Percentiles rank a stretch among this genome's conserved stretches.
Conservation (phyloP, 208 protist genomes). For the Wallacemonas sp. region DNA sequence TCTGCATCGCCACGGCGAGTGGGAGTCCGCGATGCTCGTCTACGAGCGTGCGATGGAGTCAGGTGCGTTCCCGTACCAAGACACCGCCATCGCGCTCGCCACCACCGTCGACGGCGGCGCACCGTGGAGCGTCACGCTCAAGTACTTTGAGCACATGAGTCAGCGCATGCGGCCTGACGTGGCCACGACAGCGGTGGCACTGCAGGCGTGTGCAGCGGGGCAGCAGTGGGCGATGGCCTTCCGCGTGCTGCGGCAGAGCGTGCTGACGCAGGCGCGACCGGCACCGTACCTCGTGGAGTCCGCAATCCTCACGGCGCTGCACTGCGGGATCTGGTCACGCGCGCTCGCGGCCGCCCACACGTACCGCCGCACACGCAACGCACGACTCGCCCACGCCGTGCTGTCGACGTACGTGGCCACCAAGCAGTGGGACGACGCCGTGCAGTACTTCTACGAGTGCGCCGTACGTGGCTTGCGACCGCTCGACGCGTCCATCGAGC, state of each 20-base stretch:
- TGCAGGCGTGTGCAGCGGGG: slow-evolving; percentile 63
- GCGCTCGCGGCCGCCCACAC: slow-evolving; percentile 52
- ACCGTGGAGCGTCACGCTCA: slow-evolving; percentile 61
- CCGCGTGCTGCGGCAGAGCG: slow-evolving; percentile 58
- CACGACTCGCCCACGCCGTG: slow-evolving; percentile 56
- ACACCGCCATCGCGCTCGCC: slow-evolving; percentile 30
- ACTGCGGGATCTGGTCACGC: slow-evolving; percentile 47
- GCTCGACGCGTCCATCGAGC: slow-evolving; percentile 55
- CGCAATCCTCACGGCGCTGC: slow-evolving; percentile 43
- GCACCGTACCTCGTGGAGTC: slow-evolving; percentile 50
- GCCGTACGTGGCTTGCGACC: slow-evolving; percentile 53
- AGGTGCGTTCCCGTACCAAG: slow-evolving; percentile 53
- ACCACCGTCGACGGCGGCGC: slow-evolving; percentile 34
- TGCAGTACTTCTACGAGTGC: slow-evolving; percentile 74
- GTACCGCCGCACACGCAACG: slow-evolving; percentile 48
- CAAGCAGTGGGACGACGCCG: slow-evolving; percentile 61
- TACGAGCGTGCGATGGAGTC: slow-evolving; percentile 46
- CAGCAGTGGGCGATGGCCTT: slow-evolving; percentile 69
- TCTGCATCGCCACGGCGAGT: slow-evolving; percentile 43
- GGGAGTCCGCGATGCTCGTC: slow-evolving; percentile 54
- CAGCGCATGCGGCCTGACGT: slow-evolving; percentile 60
- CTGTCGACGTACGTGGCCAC: slow-evolving; percentile 53
- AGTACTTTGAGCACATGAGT: slow-evolving; percentile 55
- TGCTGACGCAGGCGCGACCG: slow-evolving; percentile 49
- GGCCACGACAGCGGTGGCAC: slow-evolving; percentile 39